Evolutionary conservation across 306 rosid species (phyloP).

Genomic region (Alnus glutinosa): DNA sequence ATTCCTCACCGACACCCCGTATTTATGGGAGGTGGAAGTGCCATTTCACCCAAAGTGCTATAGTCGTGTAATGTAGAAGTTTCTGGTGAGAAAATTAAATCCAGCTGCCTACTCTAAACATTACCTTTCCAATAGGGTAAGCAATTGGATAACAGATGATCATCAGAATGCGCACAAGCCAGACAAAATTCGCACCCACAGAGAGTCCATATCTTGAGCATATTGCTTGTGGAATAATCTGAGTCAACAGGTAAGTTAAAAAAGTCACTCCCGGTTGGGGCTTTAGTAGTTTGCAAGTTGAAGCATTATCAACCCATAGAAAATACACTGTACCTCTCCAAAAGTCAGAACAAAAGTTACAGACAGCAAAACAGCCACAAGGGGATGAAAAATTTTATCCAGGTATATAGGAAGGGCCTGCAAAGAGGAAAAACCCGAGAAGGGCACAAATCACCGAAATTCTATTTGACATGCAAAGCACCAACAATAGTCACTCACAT

Average conservation of each 20-base stretch:
- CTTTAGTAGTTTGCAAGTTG: slow-evolving; percentile 9
- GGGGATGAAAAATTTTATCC: slow-evolving; percentile 76
- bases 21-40: background rate
- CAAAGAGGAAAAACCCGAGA: slow-evolving; percentile 27
- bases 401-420: slow-evolving; percentile 91
- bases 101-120: background rate
- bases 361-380: slow-evolving; percentile 73
- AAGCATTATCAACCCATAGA: slow-evolving; percentile 4
- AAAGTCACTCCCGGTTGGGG: slow-evolving; percentile 30
- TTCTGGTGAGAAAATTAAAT: background rate
- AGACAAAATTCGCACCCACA: slow-evolving; percentile 75
- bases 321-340: slow-evolving; percentile 61
- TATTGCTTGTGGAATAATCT: slow-evolving; percentile 93
- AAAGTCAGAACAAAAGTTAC: slow-evolving; percentile 88
- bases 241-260: slow-evolving; percentile 25
- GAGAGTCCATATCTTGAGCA: slow-evolving; percentile 78
- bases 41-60: background rate
- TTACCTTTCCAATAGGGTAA: slow-evolving; percentile 83
- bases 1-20: background rate
- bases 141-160: slow-evolving; percentile 77
- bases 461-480: background rate
- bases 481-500: background rate
- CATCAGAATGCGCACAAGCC: slow-evolving; percentile 82
- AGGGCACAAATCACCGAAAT: background rate
- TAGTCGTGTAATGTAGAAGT: background rate